Evolutionary conservation across 2,329 filamentous ascomycete genomes (phyloP).

Genomic region (Botryotinia convoluta): DNA sequence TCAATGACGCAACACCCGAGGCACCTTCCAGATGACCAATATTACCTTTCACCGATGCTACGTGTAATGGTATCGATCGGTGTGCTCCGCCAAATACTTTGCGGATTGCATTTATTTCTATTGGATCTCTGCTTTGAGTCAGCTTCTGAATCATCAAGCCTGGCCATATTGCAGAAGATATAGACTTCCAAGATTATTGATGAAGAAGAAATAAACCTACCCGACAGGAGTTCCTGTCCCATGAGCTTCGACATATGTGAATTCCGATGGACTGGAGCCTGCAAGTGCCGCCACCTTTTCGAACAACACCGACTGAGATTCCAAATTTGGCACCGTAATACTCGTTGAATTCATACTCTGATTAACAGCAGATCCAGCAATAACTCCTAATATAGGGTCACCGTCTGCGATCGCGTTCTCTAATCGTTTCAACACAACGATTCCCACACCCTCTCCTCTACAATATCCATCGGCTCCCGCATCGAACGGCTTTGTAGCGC

Average conservation of each 20-base stretch:
- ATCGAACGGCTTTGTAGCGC: neutral
- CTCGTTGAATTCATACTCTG: constrained; percentile 22
- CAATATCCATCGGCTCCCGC: neutral
- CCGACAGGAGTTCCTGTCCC: constrained; percentile 43
- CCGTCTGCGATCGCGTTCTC: constrained; percentile 49
- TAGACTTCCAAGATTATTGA: neutral
- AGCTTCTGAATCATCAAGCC: neutral
- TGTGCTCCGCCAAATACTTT: constrained; percentile 19
- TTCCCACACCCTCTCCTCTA: neutral
- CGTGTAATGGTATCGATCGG: neutral
- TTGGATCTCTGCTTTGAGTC: constrained; percentile 25
- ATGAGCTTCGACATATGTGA: constrained; percentile 35
- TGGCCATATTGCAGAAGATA: neutral
- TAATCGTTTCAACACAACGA: neutral
- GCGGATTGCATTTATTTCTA: constrained; percentile 26
- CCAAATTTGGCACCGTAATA: constrained; percentile 26
- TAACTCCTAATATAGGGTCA: constrained; percentile 55
- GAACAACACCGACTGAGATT: constrained; percentile 33
- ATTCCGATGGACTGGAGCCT: constrained; percentile 38
- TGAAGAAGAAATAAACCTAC: neutral
- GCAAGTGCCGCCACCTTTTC: constrained; percentile 36
- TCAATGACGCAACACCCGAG: constrained; percentile 20
- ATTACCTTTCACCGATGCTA: constrained; percentile 22
- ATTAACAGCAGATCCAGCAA: constrained; percentile 52
- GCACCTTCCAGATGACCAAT: constrained; percentile 30